Evolutionary conservation across 768 basidiomycete species (phyloP), one percentile per base, ranked within the genome.

Genomic region (Podaxis sp.): DNA sequence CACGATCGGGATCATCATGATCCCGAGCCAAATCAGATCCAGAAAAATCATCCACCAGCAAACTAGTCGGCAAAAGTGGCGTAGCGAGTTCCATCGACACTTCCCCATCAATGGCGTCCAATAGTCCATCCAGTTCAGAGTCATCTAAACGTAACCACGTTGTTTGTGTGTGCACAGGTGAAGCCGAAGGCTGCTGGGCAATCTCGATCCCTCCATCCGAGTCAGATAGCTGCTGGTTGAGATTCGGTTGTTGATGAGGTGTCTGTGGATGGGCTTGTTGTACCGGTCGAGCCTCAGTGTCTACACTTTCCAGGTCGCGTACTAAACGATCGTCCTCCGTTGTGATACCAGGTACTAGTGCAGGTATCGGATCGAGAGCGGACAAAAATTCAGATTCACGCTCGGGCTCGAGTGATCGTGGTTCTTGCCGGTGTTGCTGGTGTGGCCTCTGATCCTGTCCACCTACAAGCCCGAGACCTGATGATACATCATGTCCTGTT

Each of bases 11-110:
- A 23, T 23, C 23, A 23, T 23, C 47, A 23, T 27, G 18, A 48
- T 48, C 47, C 21, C 9, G 18, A 23, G 18, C 47, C 9, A 9
- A 11, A 48, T 25, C 47, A 18, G 18, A 16, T n/a, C 18, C 42
- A n/a, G 16, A 16, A 6, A 16, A 44, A 18, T 44, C 42, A 18
- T 7, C n/a, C 42, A 32, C 55, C 4, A 63, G 37, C 11, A 60
- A n/a, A 23, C 58, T 62, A 11, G 67, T 76, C 13, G 79, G 79
- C 51, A 74, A 55, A 10, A 83, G 68, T n/a, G 82, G 81, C 5
- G 81, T 81, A 3, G 76, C 81, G 4, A 84, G 76, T 50, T 82
- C 81, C 82, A 84, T 82, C 4, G 77, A 78, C 56, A 75, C 69
- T 55, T 80, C 79, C 6, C 73, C 70, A 35, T 76, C 73, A 14